phyloP scores from a whole-genome alignment of 2,329 filamentous ascomycete species.

The Arachnopeziza araneosa region DNA sequence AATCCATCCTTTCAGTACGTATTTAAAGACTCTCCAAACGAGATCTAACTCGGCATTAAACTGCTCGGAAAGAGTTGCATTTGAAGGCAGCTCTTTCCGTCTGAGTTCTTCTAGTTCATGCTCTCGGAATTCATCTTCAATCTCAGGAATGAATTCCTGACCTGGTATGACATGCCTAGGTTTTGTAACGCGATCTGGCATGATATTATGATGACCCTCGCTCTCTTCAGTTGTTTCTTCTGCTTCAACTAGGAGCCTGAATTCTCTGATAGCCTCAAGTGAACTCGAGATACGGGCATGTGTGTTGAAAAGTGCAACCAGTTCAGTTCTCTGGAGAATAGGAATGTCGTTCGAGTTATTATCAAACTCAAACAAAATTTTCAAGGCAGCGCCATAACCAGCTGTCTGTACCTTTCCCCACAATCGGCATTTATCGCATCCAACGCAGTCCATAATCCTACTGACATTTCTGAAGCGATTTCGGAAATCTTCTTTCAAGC shows the following conservation, averaged over 20 bases:
- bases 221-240: conserved; percentile 27
- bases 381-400: conserved; percentile 90
- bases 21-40: conserved; percentile 57
- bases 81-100: conserved; percentile 25
- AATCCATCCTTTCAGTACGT: conserved; percentile 67
- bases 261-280: conserved; percentile 67
- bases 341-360: conserved; percentile 54
- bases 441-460: conserved; percentile 96
- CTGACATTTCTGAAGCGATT: conserved; percentile 96
- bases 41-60: conserved; percentile 59
- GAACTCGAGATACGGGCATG: conserved; percentile 82
- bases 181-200: conserved; percentile 31
- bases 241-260: conserved; percentile 50
- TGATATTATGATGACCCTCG: conserved; percentile 13
- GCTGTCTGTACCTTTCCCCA: conserved; percentile 97
- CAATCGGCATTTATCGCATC: conserved; percentile 95
- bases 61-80: conserved; percentile 47
- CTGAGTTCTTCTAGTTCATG: conserved; percentile 24
- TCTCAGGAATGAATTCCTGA: conserved; percentile 16
- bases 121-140: conserved; percentile 36
- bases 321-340: conserved; percentile 76
- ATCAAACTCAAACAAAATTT: conserved; percentile 93
- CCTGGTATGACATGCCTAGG: conserved; percentile 20
- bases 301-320: conserved; percentile 93
- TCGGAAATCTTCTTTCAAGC: conserved; percentile 92